A percentile compares a stretch with the other conserved stretches of the same genome.
Conservation (phyloP, 306 rosid genomes). For the Myrica gale region DNA sequence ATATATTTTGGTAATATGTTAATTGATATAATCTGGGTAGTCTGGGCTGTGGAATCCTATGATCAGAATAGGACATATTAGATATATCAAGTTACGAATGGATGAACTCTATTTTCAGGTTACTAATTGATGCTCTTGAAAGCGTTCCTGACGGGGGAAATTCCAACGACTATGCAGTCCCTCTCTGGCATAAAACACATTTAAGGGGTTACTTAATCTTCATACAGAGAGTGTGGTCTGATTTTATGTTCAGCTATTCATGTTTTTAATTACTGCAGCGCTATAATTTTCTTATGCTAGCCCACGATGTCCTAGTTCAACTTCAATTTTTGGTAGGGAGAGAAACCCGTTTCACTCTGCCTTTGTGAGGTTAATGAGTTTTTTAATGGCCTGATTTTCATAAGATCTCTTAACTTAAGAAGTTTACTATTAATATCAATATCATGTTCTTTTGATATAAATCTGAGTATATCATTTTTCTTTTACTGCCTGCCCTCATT, state of each 20-base stretch:
- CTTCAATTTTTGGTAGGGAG: not conserved
- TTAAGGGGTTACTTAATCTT: not conserved
- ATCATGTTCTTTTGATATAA: not conserved
- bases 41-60: not conserved
- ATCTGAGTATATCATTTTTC: not conserved
- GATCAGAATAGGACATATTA: not conserved
- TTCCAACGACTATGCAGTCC: not conserved
- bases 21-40: not conserved
- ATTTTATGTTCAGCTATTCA: not conserved
- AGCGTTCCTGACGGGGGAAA: not conserved
- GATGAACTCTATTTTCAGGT: not conserved
- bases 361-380: not conserved
- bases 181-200: not conserved
- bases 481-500: not conserved
- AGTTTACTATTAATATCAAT: not conserved
- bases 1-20: not conserved
- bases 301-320: not conserved
- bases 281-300: slow-evolving; percentile 2
- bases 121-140: not conserved
- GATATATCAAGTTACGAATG: not conserved
- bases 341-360: not conserved
- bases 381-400: not conserved
- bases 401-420: not conserved
- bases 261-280: not conserved
- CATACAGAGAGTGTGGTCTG: not conserved